Conservation (phyloP, 2,329 filamentous ascomycete genomes). For the Davidsoniella virescens region DNA sequence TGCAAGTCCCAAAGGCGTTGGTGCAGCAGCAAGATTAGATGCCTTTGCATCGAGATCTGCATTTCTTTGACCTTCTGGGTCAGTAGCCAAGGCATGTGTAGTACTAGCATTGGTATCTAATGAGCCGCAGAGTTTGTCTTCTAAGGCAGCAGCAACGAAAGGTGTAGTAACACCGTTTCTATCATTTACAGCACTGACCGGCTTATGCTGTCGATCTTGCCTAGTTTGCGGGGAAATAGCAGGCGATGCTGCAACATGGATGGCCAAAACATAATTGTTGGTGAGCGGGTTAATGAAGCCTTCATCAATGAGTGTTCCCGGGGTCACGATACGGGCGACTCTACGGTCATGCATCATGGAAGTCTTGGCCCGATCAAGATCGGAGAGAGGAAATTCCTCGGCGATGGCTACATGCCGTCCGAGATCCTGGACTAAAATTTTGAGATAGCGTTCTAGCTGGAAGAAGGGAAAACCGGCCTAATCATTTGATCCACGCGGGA, state of each 20-base stretch:
- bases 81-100: neutral
- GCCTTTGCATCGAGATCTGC: neutral
- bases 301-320: conserved; percentile 91
- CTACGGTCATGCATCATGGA: conserved; percentile 70
- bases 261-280: conserved; percentile 81
- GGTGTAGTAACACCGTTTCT: too few relatives aligned
- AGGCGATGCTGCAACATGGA: conserved; percentile 36
- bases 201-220: neutral
- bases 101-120: neutral
- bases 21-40: neutral
- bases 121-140: too few relatives aligned
- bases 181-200: neutral
- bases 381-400: conserved; percentile 62
- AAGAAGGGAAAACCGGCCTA: conserved; percentile 86
- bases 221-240: neutral
- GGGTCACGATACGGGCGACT: conserved; percentile 78
- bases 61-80: neutral
- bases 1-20: conserved; percentile 49
- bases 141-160: too few relatives aligned
- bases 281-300: conserved; percentile 89
- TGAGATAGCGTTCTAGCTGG: conserved; percentile 83
- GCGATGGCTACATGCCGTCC: conserved; percentile 85
- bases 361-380: conserved; percentile 51
- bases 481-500: neutral
- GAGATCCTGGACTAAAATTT: conserved; percentile 79